Conservation (phyloP, 495 filamentous ascomycete species). For the Apodospora peruviana region DNA sequence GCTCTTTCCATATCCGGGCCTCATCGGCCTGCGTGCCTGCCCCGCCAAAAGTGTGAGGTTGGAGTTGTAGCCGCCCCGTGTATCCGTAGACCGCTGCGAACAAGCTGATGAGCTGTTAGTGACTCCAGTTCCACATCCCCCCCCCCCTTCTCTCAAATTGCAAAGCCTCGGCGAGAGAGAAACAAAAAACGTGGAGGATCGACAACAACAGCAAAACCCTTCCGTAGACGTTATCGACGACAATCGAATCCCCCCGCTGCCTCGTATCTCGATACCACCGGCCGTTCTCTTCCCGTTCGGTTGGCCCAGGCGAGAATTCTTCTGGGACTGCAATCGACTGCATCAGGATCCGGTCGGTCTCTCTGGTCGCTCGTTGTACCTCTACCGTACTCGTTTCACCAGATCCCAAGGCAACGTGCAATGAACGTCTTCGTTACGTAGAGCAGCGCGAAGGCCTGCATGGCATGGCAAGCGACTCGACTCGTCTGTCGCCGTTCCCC, state of each 20-base stretch:
- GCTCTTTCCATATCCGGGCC: neutral
- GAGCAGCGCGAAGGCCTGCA: neutral
- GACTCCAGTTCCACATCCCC: no score
- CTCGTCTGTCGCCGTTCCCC: neutral
- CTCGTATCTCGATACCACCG: neutral
- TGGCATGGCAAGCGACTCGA: neutral
- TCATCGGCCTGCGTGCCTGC: neutral
- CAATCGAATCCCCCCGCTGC: neutral
- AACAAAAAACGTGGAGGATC: no score
- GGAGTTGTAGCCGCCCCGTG: no score
- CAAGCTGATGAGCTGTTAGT: no score
- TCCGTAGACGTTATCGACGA: no score
- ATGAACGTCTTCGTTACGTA: neutral
- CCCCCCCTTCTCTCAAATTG: no score
- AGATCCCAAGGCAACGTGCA: no score
- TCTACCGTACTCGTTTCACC: no score
- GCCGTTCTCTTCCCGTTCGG: conserved; percentile 3
- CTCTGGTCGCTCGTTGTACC: neutral
- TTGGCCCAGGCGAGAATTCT: neutral
- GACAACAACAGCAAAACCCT: no score
- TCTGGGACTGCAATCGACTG: no score
- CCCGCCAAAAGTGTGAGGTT: neutral
- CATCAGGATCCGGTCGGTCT: neutral
- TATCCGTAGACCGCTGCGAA: no score
- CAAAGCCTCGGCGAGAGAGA: no score